Evolutionary conservation across 2,329 filamentous ascomycete genomes (phyloP), one percentile per base, ranked within the genome.

Genomic region (Parastagonospora avenae): DNA sequence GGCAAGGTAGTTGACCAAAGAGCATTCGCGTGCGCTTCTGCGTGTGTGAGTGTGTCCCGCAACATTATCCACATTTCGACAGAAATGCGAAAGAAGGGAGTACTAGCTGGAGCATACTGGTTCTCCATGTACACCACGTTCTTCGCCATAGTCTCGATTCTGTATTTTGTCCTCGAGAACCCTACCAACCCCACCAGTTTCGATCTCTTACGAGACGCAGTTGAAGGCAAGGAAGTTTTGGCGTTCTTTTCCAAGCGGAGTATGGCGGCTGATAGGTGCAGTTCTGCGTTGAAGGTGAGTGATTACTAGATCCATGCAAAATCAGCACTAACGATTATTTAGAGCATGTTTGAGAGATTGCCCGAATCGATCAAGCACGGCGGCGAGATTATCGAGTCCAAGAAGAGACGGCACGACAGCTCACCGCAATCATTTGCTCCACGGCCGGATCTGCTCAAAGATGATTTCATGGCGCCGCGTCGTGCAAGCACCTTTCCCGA

Each of bases 251-350:
- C 92, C 2, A 86, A 89, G 63, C 88, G 89, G 64, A 97, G 92
- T 67, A 82, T 95, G 80, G 92, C 92, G 31, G 94, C 94, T 2
- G 91, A 97, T 69, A 82, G 91, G 54, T 94, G 95, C 65, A 91
- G 90, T 1, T 82, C 80, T 39, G 88, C 90, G 35, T 80, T 99
- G 27, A 84, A 86, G 68, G 91, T 93, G 80, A 72, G 85, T 76
- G 5, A 31, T 32, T 12, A 15, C 15, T 8, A 38, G 15, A 42
- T 11, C 43, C 6, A 24, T 39, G 39, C 8, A 32, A 29, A 33
- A 7, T 14, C 28, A 29, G 49, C 24, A 42, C 59, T 66, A 42
- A 66, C 40, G 15, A 33, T 28, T 2, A 12, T 16, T 10, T 62
- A 94, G 90, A 81, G 81, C 42, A 81, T 97, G 7, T 97, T 97